Evolutionary conservation across 331 rosid genomes (phyloP).

Genomic region (Acacia pycnantha): DNA sequence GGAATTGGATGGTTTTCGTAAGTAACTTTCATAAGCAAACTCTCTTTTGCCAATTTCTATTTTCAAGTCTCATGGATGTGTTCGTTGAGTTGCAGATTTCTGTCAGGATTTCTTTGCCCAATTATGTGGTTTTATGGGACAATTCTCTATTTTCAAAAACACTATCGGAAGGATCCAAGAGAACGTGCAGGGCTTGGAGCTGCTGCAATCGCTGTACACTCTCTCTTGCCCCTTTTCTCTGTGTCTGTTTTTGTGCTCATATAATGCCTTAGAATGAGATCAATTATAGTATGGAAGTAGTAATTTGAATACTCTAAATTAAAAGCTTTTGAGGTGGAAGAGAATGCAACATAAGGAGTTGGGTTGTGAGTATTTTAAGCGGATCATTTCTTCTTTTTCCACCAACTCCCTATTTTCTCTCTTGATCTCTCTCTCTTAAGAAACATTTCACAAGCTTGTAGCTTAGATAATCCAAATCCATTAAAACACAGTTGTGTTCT

Average conservation of each 20-base stretch:
- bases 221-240: not conserved
- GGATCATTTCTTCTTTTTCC: not conserved
- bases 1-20: slow-evolving; percentile 98
- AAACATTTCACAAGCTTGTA: not conserved
- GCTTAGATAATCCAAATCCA: not conserved
- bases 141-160: slow-evolving; percentile 75
- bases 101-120: slow-evolving; percentile 77
- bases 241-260: not conserved
- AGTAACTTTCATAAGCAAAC: slow-evolving; percentile 33
- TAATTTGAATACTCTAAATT: not conserved
- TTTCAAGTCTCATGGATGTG: slow-evolving; percentile 24
- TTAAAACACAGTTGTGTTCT: not conserved
- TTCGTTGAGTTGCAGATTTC: slow-evolving; percentile 61
- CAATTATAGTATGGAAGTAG: not conserved
- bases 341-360: not conserved
- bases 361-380: not conserved
- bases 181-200: slow-evolving; percentile 95
- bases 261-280: slow-evolving; percentile 14
- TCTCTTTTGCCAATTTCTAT: slow-evolving; percentile 9
- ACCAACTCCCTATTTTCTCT: not conserved
- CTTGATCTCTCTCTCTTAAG: not conserved
- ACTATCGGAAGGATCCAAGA: slow-evolving; percentile 87
- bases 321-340: not conserved
- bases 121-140: slow-evolving; percentile 85
- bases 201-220: slow-evolving; percentile 85